Evolutionary conservation across 192 early-diverging fungal species (phyloP).

Genomic region (Coemansia sp.): DNA sequence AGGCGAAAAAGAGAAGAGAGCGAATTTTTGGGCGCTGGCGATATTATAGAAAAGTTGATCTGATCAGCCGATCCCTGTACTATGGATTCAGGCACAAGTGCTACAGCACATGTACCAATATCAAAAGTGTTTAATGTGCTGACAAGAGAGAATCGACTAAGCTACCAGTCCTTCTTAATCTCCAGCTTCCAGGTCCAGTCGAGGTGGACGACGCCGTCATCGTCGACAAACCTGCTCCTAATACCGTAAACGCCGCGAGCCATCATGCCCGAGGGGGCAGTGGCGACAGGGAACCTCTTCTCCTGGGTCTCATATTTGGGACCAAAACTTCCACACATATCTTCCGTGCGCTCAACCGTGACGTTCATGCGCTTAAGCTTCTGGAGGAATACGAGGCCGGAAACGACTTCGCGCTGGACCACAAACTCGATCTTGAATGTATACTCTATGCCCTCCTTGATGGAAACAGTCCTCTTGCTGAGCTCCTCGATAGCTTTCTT

Average conservation of each 20-base stretch:
- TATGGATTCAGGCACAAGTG: background rate
- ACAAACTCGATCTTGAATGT: slow-evolving; percentile 91
- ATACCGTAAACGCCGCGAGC: slow-evolving; percentile 91
- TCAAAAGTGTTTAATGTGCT: background rate
- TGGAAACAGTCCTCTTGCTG: slow-evolving; percentile 73
- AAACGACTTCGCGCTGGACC: slow-evolving; percentile 93
- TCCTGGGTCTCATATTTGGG: slow-evolving; percentile 76
- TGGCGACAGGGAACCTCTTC: slow-evolving; percentile 78
- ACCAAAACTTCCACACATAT: slow-evolving; percentile 97
- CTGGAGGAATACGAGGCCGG: slow-evolving; percentile 94
- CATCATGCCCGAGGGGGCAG: slow-evolving; percentile 89
- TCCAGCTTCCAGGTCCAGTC: slow-evolving; percentile 85
- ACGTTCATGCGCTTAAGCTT: slow-evolving; percentile 87
- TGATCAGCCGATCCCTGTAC: background rate
- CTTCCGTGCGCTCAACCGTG: slow-evolving; percentile 86
- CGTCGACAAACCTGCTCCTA: slow-evolving; percentile 93
- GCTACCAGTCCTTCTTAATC: slow-evolving; percentile 88
- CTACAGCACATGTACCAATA: background rate
- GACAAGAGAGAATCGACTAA: background rate
- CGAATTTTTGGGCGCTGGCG: background rate
- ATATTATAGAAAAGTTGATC: background rate
- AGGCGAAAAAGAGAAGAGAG: background rate
- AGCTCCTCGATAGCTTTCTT: slow-evolving; percentile 68
- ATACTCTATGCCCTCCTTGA: slow-evolving; percentile 97
- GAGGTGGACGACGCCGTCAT: slow-evolving; percentile 79